Evolutionary conservation across 345 rosid species (phyloP).

Genomic region (Citrus medica): DNA sequence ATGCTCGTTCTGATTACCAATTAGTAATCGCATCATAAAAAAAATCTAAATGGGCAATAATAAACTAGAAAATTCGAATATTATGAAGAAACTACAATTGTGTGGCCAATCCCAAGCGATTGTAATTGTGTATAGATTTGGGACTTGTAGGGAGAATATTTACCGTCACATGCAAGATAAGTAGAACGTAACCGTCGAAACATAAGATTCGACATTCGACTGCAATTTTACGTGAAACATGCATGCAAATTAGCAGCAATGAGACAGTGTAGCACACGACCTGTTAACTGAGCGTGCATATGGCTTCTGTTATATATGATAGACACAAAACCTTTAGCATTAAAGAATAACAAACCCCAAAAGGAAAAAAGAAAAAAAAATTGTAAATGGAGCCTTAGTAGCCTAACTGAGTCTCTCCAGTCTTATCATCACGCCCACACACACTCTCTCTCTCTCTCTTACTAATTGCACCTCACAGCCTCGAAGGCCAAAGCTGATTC

Average conservation of each 20-base stretch:
- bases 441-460: constrained; percentile 1
- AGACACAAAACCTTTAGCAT: not conserved
- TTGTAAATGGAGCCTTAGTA: too few species aligned
- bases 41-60: not conserved
- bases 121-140: not conserved
- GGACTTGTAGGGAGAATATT: not conserved
- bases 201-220: not conserved
- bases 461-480: constrained; percentile 9
- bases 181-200: not conserved
- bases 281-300: constrained; percentile 6
- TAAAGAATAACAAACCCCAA: not conserved
- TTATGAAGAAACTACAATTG: not conserved
- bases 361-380: not conserved
- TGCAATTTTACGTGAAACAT: constrained; percentile 15
- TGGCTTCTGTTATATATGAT: too few species aligned
- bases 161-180: constrained; percentile 5
- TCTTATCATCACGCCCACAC: not conserved
- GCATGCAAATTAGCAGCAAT: constrained; percentile 17
- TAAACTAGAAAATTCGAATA: not conserved
- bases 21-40: too few species aligned
- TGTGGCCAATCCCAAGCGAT: not conserved
- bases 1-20: too few species aligned
- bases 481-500: not conserved
- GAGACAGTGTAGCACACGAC: constrained; percentile 18
- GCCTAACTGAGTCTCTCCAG: not conserved